Evolutionary conservation across 331 rosid genomes (phyloP), one percentile per base, ranked within the genome.

Genomic region (Acacia concinna): DNA sequence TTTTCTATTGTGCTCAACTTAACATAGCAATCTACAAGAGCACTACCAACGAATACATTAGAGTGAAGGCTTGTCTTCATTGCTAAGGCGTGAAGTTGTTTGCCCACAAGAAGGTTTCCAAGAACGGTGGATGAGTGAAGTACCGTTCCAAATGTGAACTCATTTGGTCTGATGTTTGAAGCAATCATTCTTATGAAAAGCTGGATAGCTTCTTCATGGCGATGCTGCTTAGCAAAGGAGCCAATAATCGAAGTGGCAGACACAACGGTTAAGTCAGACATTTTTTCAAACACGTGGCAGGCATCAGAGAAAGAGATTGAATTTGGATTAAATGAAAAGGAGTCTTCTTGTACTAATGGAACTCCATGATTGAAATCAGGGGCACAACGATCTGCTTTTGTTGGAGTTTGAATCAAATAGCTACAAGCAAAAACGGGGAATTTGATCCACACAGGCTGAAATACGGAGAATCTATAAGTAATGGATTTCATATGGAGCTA

Each of bases 141-240:
- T 78, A 91, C 81, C 28, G 97, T 91, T 40, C 96, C 93, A 78
- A 92, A 92, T 4, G 97, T 94, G 82, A 85, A 92, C 81, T 91
- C 96, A 15, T 87, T 92, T 34, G 99, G 99, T 56, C 86, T 85
- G 32, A 86, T 78, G 47, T 37, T 81, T 0, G 86, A 86, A 8
- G 72, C 84, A 70, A 92, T 81, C 93, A 95, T 90, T 63, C 86
- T 84, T 9, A 90, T 82, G 78, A 95, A 92, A 31, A 91, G 96
- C 79, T 41, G 68, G 3, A 86, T 37, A 8, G 94, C 94, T 46
- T 90, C 90, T 74, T 77, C 85, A 68, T 92, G 83, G 31, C 54
- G 77, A 40, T 86, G 84, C 79, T 74, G 77, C 81, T 74, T 84
- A 72, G 85, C 87, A 57, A 89, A 90, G 31, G 68, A 78, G 18